Percentiles rank a stretch among this genome's conserved stretches.
Conservation (phyloP, 306 rosid species). For the Acacia crassicarpa region DNA sequence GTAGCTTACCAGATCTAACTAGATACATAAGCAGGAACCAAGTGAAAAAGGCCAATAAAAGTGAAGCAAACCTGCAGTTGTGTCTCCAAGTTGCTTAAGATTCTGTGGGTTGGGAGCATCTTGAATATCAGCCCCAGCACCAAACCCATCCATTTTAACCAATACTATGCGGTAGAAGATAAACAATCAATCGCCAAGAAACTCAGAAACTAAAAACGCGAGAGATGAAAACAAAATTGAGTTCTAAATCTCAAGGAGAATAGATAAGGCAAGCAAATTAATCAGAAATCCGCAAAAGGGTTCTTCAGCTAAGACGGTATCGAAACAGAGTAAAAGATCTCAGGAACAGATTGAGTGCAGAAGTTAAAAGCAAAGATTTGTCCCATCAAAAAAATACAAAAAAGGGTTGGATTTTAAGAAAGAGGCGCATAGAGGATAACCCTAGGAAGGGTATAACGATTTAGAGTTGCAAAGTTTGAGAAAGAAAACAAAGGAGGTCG, state of each 20-base stretch:
- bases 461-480: not conserved
- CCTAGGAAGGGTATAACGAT: constrained; percentile 58
- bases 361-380: not conserved
- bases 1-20: constrained; percentile 10
- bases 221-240: constrained; percentile 7
- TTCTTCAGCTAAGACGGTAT: constrained; percentile 32
- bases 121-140: constrained; percentile 52
- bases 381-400: not conserved
- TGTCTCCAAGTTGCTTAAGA: constrained; percentile 48
- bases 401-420: constrained; percentile 22
- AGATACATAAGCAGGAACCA: not conserved
- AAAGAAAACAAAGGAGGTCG: not conserved
- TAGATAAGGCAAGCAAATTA: not conserved
- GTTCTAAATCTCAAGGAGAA: not conserved
- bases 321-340: constrained; percentile 29
- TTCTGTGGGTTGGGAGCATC: constrained; percentile 49
- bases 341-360: constrained; percentile 16
- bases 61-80: constrained; percentile 48
- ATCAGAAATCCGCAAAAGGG: constrained; percentile 4
- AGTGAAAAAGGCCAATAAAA: not conserved
- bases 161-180: constrained; percentile 7
- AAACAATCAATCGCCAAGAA: not conserved
- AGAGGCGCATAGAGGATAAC: constrained; percentile 40
- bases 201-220: not conserved
- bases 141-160: constrained; percentile 70